phyloP scores from a whole-genome alignment of 75 land plant species.

The Cryptomeria japonica region DNA sequence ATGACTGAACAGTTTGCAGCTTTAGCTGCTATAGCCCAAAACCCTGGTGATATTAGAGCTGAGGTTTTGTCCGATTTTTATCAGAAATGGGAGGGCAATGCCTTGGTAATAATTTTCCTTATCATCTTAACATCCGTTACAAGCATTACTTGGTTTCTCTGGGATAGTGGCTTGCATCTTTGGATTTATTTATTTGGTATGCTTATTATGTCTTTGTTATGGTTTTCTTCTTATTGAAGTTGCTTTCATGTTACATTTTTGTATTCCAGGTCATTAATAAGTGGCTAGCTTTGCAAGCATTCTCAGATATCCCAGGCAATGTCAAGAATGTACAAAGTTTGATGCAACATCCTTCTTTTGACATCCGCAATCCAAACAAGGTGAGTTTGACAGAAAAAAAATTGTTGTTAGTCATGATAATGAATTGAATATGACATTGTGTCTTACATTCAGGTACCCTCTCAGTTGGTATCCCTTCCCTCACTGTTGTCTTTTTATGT shows the following conservation, averaged over 20 bases:
- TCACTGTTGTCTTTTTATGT: neutral
- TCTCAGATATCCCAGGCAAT: conserved; percentile 88
- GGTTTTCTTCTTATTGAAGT: neutral
- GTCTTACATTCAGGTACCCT: neutral
- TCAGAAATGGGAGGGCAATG: conserved; percentile 83
- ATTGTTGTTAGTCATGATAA: neutral
- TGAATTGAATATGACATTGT: neutral
- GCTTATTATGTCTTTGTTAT: neutral
- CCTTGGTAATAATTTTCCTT: conserved; percentile 57
- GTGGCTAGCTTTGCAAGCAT: conserved; percentile 96
- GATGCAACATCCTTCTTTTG: conserved; percentile 90
- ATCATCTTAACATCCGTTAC: neutral
- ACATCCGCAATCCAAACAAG: conserved; percentile 94
- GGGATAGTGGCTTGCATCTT: neutral
- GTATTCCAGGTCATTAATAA: conserved; percentile 78
- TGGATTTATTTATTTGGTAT: neutral
- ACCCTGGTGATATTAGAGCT: conserved; percentile 67
- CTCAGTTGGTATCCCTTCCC: neutral
- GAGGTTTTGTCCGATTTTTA: conserved; percentile 81
- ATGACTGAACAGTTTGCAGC: conserved; percentile 99
- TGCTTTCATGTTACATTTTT: neutral
- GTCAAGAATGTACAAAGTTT: conserved; percentile 77
- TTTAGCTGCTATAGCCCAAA: conserved; percentile 78
- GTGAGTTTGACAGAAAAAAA: conserved; percentile 29
- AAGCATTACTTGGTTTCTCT: conserved; percentile 8